Base-by-base conservation (phyloP, 345 rosid genomes). In the Raphanus sativus region DNA sequence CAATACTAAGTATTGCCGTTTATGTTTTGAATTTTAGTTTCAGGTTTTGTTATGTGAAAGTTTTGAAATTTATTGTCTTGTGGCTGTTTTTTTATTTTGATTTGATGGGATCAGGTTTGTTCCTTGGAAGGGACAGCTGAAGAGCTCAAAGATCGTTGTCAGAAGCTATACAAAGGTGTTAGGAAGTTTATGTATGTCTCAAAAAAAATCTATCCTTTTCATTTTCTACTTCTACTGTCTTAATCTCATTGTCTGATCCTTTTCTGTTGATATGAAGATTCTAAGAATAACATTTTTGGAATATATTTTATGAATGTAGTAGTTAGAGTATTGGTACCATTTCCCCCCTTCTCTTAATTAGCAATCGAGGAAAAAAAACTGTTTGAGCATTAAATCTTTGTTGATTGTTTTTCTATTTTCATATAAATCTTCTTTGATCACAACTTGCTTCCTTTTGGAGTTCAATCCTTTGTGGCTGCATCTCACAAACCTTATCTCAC, bases 91-190 rank as follows among this genome's bases (percentile, higher is more conserved):
- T 21, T 21, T 21, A n/a, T 21, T 0, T 21, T 56, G 4, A 36
- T 71, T 42, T 50, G 48, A 71, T 48, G 62, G 45, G 17, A 11
- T 70, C 85, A 93, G 97, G 72, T 93, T 77, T 84, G 55, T 82
- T 82, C 87, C 69, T 78, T 89, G 65, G 97, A 91, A 66, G 81
- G 87, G 50, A 78, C 86, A 54, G 84, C 94, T 80, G 93, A 88
- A 12, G 93, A 89, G 80, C 76, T 93, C 73, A 87, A 75, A 83
- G 90, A 86, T 69, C 97, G 95, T 65, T 90, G 97, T 81, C 98
- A 87, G 80, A 85, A 54, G 45, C 85, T 93, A 56, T 82, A 80
- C 79, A 89, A 85, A 80, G 98, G 97, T 59, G 86, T 85, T 40
- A 78, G 78, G 67, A 88, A 81, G 77, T 91, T 83, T 69, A 83